These are phyloP conservation scores for Barnettozyma salicaria DNA, from an alignment of 805 yeast genomes.

Conservation along the genomic window DNA sequence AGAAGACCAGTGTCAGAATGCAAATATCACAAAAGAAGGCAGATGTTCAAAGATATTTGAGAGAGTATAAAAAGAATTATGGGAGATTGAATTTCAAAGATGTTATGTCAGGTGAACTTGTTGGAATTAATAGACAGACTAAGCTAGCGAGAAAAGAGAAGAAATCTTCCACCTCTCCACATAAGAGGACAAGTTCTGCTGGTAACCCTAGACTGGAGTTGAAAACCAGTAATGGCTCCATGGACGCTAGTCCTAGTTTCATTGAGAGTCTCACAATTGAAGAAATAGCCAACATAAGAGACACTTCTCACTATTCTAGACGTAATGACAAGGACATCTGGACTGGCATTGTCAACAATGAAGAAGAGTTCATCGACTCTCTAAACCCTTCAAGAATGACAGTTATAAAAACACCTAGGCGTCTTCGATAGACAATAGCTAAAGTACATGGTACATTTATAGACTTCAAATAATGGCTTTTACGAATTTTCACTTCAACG, in stretches of 20 bases:
- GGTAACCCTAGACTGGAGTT: background rate
- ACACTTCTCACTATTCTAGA: background rate
- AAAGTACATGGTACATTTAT: too few species aligned
- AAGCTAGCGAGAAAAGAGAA: too few species aligned
- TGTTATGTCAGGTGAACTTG: constrained; percentile 13
- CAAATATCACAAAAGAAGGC: constrained; percentile 12
- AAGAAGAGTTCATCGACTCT: constrained; percentile 6
- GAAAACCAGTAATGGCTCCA: background rate
- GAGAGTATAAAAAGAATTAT: constrained; percentile 10
- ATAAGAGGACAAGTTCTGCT: background rate
- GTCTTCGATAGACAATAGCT: too few species aligned
- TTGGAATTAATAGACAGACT: background rate
- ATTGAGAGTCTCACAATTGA: constrained; percentile 2
- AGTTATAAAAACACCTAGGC: too few species aligned
- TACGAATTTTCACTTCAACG: too few species aligned
- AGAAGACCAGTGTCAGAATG: constrained; percentile 11
- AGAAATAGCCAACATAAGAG: constrained; percentile 9
- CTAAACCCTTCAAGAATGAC: constrained; percentile 3
- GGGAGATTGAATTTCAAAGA: constrained; percentile 11
- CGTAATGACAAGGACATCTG: constrained; percentile 2
- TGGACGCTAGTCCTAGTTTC: background rate
- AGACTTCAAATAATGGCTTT: too few species aligned
- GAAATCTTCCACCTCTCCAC: background rate
- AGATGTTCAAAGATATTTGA: constrained; percentile 9
- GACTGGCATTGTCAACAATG: constrained; percentile 3